phyloP scores from a whole-genome alignment of 2,329 filamentous ascomycete genomes.

The Nothomitra cinnamomea region DNA sequence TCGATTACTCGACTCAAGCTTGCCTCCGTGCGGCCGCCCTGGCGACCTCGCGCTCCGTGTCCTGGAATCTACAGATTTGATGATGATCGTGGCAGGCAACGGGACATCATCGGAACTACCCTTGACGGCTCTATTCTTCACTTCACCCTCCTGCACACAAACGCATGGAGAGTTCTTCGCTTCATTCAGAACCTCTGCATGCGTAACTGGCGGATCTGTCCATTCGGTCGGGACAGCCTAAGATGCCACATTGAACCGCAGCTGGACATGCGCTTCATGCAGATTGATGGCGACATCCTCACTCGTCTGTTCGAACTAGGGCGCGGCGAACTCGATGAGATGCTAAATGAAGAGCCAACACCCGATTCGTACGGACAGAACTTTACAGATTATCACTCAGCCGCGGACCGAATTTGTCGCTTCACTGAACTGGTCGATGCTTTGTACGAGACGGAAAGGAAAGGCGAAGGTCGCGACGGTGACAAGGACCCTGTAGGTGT shows the following conservation, averaged over 20 bases:
- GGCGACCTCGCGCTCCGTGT: constrained; percentile 18
- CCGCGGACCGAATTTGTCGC: background rate
- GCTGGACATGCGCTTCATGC: background rate
- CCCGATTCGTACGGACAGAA: background rate
- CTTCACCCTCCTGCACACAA: constrained; percentile 46
- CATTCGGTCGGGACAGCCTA: background rate
- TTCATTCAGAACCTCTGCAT: constrained; percentile 55
- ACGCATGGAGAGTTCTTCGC: constrained; percentile 50
- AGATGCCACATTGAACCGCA: constrained; percentile 3
- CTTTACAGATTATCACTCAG: background rate
- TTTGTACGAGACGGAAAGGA: background rate
- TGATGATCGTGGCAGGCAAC: background rate
- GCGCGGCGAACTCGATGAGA: background rate
- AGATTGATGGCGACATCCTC: constrained; percentile 7
- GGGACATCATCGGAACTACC: constrained; percentile 1
- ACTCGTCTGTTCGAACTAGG: constrained; percentile 2
- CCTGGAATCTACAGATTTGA: background rate
- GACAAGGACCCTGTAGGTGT: background rate
- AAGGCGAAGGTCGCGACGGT: background rate
- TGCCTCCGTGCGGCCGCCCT: constrained; percentile 35
- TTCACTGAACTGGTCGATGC: background rate
- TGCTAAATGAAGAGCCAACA: background rate
- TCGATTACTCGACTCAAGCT: constrained; percentile 40
- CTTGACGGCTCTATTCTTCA: constrained; percentile 53
- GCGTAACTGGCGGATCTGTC: constrained; percentile 17